Evolutionary conservation across 768 basidiomycete species (phyloP), one percentile per base, ranked within the genome.

Genomic region (Panus rudis): DNA sequence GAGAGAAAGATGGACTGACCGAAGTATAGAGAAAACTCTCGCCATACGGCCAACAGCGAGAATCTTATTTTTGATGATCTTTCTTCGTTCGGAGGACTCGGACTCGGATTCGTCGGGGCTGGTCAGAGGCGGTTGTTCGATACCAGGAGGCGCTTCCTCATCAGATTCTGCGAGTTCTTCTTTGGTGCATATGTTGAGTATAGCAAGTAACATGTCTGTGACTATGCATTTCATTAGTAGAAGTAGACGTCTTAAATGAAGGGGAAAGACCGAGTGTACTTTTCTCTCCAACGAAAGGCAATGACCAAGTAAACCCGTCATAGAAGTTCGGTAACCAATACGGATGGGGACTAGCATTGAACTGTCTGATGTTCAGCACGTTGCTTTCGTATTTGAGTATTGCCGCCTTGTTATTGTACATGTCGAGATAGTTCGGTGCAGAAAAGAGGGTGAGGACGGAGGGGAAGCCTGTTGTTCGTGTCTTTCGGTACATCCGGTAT

Each of bases 361-460:
- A 98, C 60, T 98, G 94, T 34, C 92, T 79, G 55, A 97, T 97
- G 64, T 96, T 97, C 82, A 97, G 88, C 42, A 94, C 92, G 58
- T 99, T 99, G 62, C 89, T 92, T 67, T 98, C 96, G 58, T 98
- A 98, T 68, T 98, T 98, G 58, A 99, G 78, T 16, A 99, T 93
- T 0, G 96, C 96, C 2, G 93, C 96, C 66, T 98, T 98, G 70
- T 99, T 99, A 66, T 94, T 92, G 66, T 98, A 98, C n/a, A 98
- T 90, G 57, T 98, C 96, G 45, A 98, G 83, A 59, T 97, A 97
- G 62, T 97, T 93, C 30, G 96, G 96, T 7, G 93, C 93, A 13
- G 90, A 93, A 68, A 99, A 99, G 57, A 99, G 92, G n/a, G 94
- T 98, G 92, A 99, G 97, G 46, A 99, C 93, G 14, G 92, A 94